Evolutionary conservation across 2,329 filamentous ascomycete genomes (phyloP).

Genomic region (Ciborinia camelliae): DNA sequence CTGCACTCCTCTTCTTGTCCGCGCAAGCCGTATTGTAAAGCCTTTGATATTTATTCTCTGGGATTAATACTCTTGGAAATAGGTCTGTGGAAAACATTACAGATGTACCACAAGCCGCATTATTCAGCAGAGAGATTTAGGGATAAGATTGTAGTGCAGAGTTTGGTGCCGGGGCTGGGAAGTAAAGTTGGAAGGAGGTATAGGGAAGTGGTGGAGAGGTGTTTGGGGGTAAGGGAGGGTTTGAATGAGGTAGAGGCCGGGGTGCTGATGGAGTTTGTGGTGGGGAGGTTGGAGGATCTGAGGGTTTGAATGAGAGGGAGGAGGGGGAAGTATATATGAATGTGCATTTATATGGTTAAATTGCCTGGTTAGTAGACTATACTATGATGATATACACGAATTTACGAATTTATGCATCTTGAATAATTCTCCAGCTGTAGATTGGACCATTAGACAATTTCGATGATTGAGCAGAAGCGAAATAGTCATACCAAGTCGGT

Average conservation of each 20-base stretch:
- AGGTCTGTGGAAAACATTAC: slow-evolving; percentile 45
- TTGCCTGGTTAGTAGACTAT: not conserved
- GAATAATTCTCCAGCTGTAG: not conserved
- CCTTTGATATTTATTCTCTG: slow-evolving; percentile 45
- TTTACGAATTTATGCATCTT: not conserved
- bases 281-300: slow-evolving; percentile 42
- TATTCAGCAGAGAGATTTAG: slow-evolving; percentile 45
- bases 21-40: slow-evolving; percentile 41
- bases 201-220: slow-evolving; percentile 43
- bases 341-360: not conserved
- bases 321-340: not conserved
- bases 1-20: slow-evolving; percentile 39
- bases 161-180: slow-evolving; percentile 42
- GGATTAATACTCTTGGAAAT: slow-evolving; percentile 50
- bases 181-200: slow-evolving; percentile 44
- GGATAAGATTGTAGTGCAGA: slow-evolving; percentile 43
- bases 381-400: not conserved
- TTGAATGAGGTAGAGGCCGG: slow-evolving; percentile 40
- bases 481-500: too few relatives aligned
- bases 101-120: slow-evolving; percentile 43
- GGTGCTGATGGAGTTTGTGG: slow-evolving; percentile 44
- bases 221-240: slow-evolving; percentile 41
- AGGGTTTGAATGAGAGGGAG: slow-evolving; percentile 2
- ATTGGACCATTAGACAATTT: not conserved
- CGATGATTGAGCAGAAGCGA: not conserved